These are phyloP conservation scores for Trichophyton schoenleinii DNA, from an alignment of 2,329 filamentous ascomycete species.

Conservation along the genomic window DNA sequence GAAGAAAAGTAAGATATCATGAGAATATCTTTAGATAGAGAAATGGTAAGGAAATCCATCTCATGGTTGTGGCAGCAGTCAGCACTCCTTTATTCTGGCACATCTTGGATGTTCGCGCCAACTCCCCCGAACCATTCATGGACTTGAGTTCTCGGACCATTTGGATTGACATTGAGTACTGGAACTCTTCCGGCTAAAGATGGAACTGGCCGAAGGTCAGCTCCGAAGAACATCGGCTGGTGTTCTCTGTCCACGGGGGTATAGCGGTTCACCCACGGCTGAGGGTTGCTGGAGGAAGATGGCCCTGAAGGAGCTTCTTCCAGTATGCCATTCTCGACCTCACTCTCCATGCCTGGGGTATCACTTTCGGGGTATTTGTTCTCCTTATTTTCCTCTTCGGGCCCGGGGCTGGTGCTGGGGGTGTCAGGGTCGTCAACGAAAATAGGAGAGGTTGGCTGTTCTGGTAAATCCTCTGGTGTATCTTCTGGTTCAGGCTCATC, in stretches of 20 bases:
- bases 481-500: neutral
- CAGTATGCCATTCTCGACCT: neutral
- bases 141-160: neutral
- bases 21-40: neutral
- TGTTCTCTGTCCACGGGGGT: neutral
- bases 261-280: neutral
- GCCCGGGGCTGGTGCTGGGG: neutral
- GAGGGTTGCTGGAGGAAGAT: neutral
- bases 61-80: neutral
- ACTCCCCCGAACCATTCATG: conserved; percentile 4
- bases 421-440: neutral
- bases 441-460: neutral
- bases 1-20: neutral
- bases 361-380: conserved; percentile 5
- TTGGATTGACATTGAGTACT: conserved; percentile 1
- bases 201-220: conserved; percentile 1
- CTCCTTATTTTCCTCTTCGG: conserved; percentile 9
- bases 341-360: neutral
- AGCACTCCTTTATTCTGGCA: neutral
- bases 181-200: neutral
- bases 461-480: conserved; percentile 7
- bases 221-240: neutral
- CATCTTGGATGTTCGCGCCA: neutral
- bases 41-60: neutral
- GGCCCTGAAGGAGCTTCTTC: neutral